Evolutionary conservation across 805 yeast genomes (phyloP).

Genomic region (Grigorovia transvaalensis): DNA sequence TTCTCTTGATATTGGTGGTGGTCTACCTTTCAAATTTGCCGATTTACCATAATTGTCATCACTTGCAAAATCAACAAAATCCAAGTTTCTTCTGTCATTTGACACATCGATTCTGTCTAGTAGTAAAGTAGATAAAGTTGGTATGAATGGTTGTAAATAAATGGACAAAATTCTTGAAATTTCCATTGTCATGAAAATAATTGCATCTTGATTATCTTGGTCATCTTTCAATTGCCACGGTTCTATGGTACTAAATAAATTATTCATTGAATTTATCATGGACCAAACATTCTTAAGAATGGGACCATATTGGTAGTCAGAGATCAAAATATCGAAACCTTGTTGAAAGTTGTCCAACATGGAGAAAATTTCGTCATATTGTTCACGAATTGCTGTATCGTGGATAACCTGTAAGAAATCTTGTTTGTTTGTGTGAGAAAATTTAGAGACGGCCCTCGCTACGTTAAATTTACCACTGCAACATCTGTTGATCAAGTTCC

Average conservation of each 20-base stretch:
- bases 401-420: neutral
- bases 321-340: conserved; percentile 36
- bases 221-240: conserved; percentile 53
- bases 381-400: neutral
- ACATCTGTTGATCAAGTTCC: conserved; percentile 65
- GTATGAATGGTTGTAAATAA: conserved; percentile 62
- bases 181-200: conserved; percentile 61
- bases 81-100: conserved; percentile 31
- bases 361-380: conserved; percentile 22
- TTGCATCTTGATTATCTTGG: conserved; percentile 36
- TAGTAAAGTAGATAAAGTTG: conserved; percentile 45
- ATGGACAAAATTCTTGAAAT: conserved; percentile 57
- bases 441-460: conserved; percentile 31
- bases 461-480: conserved; percentile 63
- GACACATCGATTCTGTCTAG: conserved; percentile 55
- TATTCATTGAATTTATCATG: conserved; percentile 49
- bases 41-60: conserved; percentile 53
- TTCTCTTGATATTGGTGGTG: conserved; percentile 34
- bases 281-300: conserved; percentile 54
- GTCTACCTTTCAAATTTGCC: conserved; percentile 42
- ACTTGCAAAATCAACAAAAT: conserved; percentile 41
- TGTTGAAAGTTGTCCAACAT: conserved; percentile 29
- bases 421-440: neutral
- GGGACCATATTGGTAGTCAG: conserved; percentile 40
- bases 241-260: conserved; percentile 52